phyloP scores from a whole-genome alignment of 441 rosid species.

The Manihot esculenta region DNA sequence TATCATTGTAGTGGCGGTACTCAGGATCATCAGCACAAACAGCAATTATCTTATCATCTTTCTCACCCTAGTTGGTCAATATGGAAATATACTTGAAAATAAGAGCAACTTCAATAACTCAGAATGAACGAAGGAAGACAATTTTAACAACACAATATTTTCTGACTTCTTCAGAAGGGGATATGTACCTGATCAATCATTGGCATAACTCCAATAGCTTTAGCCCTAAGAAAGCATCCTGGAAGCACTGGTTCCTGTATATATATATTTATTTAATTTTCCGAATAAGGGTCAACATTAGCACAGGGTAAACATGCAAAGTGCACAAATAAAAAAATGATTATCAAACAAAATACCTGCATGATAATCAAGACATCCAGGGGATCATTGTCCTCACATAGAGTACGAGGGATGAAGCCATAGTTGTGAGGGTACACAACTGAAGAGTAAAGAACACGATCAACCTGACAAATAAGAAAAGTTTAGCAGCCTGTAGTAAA shows the following conservation, averaged over 20 bases:
- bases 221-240: constrained; percentile 92
- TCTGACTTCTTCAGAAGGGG: not conserved
- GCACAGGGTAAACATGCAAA: not conserved
- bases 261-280: not conserved
- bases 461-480: constrained; percentile 53
- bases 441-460: constrained; percentile 95
- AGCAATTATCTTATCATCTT: constrained; percentile 97
- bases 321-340: not conserved
- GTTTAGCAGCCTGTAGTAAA: constrained; percentile 23
- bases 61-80: constrained; percentile 65
- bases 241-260: constrained; percentile 85
- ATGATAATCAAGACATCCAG: constrained; percentile 83
- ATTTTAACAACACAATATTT: constrained; percentile 5
- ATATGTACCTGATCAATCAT: constrained; percentile 85
- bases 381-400: constrained; percentile 97
- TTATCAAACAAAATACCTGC: constrained; percentile 60
- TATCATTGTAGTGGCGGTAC: constrained; percentile 86
- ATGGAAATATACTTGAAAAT: not conserved
- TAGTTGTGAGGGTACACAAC: constrained; percentile 99
- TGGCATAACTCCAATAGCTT: constrained; percentile 36
- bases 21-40: constrained; percentile 99
- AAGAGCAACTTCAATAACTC: not conserved
- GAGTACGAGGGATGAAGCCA: constrained; percentile 94
- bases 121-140: not conserved
- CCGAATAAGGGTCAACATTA: not conserved